Base-by-base conservation (phyloP, 257 asterid genomes). In the Prunella vulgaris region DNA sequence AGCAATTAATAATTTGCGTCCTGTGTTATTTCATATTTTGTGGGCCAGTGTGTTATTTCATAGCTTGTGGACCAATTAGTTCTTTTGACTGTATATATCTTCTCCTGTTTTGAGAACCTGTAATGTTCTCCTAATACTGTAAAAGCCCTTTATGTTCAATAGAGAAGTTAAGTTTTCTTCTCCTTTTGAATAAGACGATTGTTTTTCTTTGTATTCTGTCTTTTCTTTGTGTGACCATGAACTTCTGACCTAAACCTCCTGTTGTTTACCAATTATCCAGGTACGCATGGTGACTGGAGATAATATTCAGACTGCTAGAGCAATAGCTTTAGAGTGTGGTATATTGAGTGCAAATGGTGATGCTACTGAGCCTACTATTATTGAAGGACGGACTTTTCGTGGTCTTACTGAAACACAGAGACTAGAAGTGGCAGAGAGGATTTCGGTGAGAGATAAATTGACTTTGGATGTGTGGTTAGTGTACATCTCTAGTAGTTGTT, bases 231-330 rank as follows among this genome's bases (percentile, higher is more conserved):
- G 54, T 22, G 64, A 72, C 56, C 64, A 15, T 53, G 49, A 12
- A 51, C 30, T 53, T 56, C 28, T 48, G 48, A 33, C 5, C 12
- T 6, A 20, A 56, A 53, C 20, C 60, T 27, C 14, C 22, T 64
- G 18, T 62, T 73, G 58, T 60, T 42, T 61, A 4, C 53, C 70
- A 42, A 74, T 44, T 28, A 13, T 49, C 14, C 71, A 94, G 99
- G 97, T 94, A 5, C 95, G 99, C 57, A 94, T 94, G 99, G 99
- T 91, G 60, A 94, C 99, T 14, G 99, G 99, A 20, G 99, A 94
- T 78, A 87, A 89, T 84, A 83, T 87, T 66, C 96, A 79, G 79
- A 94, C 99, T 51, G 99, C 99, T 20, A 84, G n/a, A 69, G 98
- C 99, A 53, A 94, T 94, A 69, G 99, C 99, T 79, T 76, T 89